Conservation (phyloP, 768 basidiomycete species). For the Basidioascus undulatus region DNA sequence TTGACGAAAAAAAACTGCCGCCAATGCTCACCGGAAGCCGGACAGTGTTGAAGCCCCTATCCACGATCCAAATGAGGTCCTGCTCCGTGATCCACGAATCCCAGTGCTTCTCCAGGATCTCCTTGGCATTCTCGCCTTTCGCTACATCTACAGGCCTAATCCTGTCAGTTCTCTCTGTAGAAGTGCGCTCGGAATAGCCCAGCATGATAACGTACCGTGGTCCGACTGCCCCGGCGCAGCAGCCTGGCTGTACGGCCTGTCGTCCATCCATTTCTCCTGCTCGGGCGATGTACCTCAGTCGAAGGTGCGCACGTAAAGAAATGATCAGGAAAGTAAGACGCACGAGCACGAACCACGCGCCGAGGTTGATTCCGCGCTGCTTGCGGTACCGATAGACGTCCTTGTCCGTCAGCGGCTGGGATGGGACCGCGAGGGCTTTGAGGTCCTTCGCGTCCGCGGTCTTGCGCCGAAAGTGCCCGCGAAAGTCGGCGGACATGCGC, state of each 20-base stretch:
- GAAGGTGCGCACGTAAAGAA: too few relatives aligned
- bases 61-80: slow-evolving; percentile 45
- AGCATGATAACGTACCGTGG: too few relatives aligned
- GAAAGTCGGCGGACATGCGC: too few relatives aligned
- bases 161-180: too few relatives aligned
- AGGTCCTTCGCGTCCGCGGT: too few relatives aligned
- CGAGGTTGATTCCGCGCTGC: slow-evolving; percentile 61
- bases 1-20: too few relatives aligned
- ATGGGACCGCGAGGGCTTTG: too few relatives aligned
- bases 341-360: too few relatives aligned
- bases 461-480: too few relatives aligned
- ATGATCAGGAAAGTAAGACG: too few relatives aligned
- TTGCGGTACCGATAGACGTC: slow-evolving; percentile 36
- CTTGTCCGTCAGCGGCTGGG: too few relatives aligned
- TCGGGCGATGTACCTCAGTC: slow-evolving; percentile 63
- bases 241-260: slow-evolving; percentile 32
- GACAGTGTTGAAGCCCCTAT: slow-evolving; percentile 34
- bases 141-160: slow-evolving; percentile 37
- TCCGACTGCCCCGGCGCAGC: slow-evolving; percentile 26
- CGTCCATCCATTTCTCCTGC: slow-evolving; percentile 50
- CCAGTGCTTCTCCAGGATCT: slow-evolving; percentile 43
- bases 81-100: slow-evolving; percentile 56
- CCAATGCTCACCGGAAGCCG: slow-evolving; percentile 37
- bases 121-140: slow-evolving; percentile 25
- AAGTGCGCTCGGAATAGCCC: too few relatives aligned